phyloP scores from a whole-genome alignment of 106 monocot genomes.

The Allium cepa region DNA sequence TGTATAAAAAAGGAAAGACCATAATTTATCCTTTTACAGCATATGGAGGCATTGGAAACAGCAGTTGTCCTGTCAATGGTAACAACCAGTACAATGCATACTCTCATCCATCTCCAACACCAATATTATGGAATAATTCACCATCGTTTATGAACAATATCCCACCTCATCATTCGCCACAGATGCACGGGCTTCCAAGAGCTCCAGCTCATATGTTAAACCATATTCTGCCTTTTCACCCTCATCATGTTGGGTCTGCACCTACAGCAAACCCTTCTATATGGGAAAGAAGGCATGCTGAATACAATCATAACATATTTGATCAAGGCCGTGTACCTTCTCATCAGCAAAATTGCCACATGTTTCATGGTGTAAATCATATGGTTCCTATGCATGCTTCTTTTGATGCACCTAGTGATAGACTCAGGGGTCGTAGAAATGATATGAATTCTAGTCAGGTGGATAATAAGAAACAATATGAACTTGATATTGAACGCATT shows the following conservation, averaged over 20 bases:
- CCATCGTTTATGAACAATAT: constrained; percentile 43
- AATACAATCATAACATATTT: constrained; percentile 4
- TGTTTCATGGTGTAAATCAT: constrained; percentile 60
- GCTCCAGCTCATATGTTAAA: constrained; percentile 54
- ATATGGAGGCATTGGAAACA: constrained; percentile 43
- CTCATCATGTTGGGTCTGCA: constrained; percentile 79
- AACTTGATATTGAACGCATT: constrained; percentile 85
- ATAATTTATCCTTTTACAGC: constrained; percentile 15
- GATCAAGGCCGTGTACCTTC: constrained; percentile 34
- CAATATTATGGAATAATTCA: constrained; percentile 49
- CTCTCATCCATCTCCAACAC: constrained; percentile 21
- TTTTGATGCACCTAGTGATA: constrained; percentile 45
- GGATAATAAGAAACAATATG: constrained; percentile 88
- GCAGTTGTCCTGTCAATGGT: constrained; percentile 59
- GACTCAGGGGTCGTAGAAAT: constrained; percentile 49
- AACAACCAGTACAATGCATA: constrained; percentile 43
- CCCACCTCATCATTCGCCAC: constrained; percentile 21
- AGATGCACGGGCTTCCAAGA: constrained; percentile 59
- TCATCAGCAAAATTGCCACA: constrained; percentile 46
- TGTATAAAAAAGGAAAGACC: too few relatives aligned
- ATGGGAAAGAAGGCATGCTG: constrained; percentile 43
- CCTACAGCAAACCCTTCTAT: constrained; percentile 57
- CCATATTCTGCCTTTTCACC: constrained; percentile 27
- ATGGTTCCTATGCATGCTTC: constrained; percentile 26
- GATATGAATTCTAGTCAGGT: constrained; percentile 38